phyloP scores from a whole-genome alignment of 495 filamentous ascomycete species.

The Durotheca rogersii region DNA sequence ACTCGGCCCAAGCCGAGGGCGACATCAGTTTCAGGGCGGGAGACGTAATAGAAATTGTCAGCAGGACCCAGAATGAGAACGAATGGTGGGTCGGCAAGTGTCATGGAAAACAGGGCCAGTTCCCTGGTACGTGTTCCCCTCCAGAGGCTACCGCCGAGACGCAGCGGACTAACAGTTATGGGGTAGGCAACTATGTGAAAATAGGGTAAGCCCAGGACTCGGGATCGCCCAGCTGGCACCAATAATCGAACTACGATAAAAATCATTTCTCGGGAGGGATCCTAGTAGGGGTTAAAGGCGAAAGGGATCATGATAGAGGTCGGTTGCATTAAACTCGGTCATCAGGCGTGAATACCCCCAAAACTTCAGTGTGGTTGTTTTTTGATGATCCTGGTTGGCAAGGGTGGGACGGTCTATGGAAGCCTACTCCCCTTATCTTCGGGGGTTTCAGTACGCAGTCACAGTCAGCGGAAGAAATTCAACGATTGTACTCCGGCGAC shows the following conservation, averaged over 20 bases:
- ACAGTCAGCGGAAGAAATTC: too few species aligned
- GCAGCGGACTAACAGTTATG: slow-evolving; percentile 11
- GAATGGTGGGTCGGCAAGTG: slow-evolving; percentile 94
- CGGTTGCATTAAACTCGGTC: slow-evolving; percentile 5
- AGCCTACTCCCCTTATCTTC: background rate
- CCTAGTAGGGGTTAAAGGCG: background rate
- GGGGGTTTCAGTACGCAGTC: background rate
- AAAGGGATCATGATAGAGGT: slow-evolving; percentile 1
- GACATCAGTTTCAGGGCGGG: slow-evolving; percentile 90
- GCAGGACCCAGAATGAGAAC: slow-evolving; percentile 79
- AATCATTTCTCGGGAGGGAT: slow-evolving; percentile 5
- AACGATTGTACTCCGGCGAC: too few species aligned
- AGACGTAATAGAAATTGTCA: slow-evolving; percentile 85
- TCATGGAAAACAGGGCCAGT: slow-evolving; percentile 80
- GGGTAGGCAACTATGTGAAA: slow-evolving; percentile 35
- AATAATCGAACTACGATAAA: slow-evolving; percentile 8
- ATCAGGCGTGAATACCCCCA: slow-evolving; percentile 7
- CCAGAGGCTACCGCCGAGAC: background rate
- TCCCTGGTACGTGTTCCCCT: slow-evolving; percentile 66
- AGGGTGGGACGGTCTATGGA: background rate
- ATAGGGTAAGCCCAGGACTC: slow-evolving; percentile 22
- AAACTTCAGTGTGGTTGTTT: background rate
- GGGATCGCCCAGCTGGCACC: background rate
- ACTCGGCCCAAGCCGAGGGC: slow-evolving; percentile 91
- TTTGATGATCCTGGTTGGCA: slow-evolving; percentile 4